These are phyloP conservation scores for Bondarzewia mesenterica DNA, from an alignment of 1,284 basidiomycete genomes.

Conservation along the genomic window DNA sequence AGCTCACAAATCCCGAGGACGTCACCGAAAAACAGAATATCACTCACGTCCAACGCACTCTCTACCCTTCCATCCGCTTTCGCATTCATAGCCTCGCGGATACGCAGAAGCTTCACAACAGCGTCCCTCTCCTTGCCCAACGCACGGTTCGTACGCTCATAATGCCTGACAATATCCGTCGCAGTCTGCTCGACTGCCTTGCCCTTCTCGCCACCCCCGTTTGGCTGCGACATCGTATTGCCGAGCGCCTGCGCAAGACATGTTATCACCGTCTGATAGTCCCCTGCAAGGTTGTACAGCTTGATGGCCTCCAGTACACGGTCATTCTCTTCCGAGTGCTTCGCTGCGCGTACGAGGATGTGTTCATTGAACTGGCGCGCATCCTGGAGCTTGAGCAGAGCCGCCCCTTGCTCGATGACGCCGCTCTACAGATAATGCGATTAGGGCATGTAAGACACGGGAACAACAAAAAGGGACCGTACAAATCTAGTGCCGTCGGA, in stretches of 20 bases:
- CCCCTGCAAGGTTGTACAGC: slow-evolving; percentile 91
- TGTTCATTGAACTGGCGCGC: slow-evolving; percentile 71
- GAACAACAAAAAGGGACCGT: slow-evolving; percentile 24
- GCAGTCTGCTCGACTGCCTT: slow-evolving; percentile 74
- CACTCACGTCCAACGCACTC: slow-evolving; percentile 70
- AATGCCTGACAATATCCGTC: slow-evolving; percentile 77
- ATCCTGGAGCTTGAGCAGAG: slow-evolving; percentile 70
- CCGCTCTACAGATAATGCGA: slow-evolving; percentile 58
- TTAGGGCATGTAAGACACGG: background rate
- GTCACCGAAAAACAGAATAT: background rate
- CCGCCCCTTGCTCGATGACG: slow-evolving; percentile 77
- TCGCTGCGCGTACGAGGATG: slow-evolving; percentile 79
- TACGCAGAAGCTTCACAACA: slow-evolving; percentile 70
- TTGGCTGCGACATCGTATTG: slow-evolving; percentile 69
- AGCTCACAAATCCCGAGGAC: slow-evolving; percentile 60
- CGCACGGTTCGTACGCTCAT: slow-evolving; percentile 74
- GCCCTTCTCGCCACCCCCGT: slow-evolving; percentile 60
- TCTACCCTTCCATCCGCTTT: slow-evolving; percentile 72
- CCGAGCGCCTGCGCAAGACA: slow-evolving; percentile 88
- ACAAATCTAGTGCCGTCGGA: slow-evolving; percentile 86
- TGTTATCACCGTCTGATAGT: slow-evolving; percentile 82
- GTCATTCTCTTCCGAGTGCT: slow-evolving; percentile 68
- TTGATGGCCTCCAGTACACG: slow-evolving; percentile 89
- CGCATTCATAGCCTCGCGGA: slow-evolving; percentile 77
- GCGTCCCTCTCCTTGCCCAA: slow-evolving; percentile 73